Evolutionary conservation across 1,284 basidiomycete species (phyloP).

Genomic region (Phlebopus sp.): DNA sequence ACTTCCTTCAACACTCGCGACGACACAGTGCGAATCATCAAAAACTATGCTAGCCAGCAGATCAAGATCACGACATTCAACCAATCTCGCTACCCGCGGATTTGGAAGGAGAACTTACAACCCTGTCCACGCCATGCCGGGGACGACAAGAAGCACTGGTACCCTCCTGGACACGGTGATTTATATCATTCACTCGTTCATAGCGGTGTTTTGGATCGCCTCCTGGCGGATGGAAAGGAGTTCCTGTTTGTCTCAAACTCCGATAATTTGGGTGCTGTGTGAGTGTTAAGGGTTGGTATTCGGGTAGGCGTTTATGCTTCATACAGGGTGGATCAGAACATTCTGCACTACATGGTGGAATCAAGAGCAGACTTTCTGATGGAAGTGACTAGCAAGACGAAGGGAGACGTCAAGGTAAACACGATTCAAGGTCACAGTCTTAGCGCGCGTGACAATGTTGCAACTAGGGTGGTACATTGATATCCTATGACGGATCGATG

Average conservation of each 20-base stretch:
- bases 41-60: slow-evolving; percentile 96
- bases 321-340: slow-evolving; percentile 66
- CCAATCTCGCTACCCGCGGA: slow-evolving; percentile 95
- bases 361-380: slow-evolving; percentile 85
- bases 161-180: slow-evolving; percentile 96
- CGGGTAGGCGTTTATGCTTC: not conserved
- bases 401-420: slow-evolving; percentile 87
- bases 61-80: slow-evolving; percentile 92
- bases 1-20: slow-evolving; percentile 99
- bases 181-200: slow-evolving; percentile 88
- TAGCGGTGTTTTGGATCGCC: slow-evolving; percentile 91
- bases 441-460: not conserved
- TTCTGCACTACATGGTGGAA: slow-evolving; percentile 86
- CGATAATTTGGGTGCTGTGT: slow-evolving; percentile 93
- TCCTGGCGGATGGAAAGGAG: slow-evolving; percentile 90
- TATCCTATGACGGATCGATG: slow-evolving; percentile 91
- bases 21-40: slow-evolving; percentile 93
- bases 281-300: slow-evolving; percentile 36
- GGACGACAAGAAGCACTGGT: slow-evolving; percentile 93
- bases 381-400: slow-evolving; percentile 99
- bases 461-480: slow-evolving; percentile 83
- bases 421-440: not conserved
- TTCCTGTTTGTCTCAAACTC: slow-evolving; percentile 97
- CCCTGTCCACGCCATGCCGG: slow-evolving; percentile 81
- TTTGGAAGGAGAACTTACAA: slow-evolving; percentile 89